A percentile compares a stretch with the other conserved stretches of the same genome.
phyloP scores from a whole-genome alignment of 2,329 filamentous ascomycete genomes.

The Neonectria coccinea region DNA sequence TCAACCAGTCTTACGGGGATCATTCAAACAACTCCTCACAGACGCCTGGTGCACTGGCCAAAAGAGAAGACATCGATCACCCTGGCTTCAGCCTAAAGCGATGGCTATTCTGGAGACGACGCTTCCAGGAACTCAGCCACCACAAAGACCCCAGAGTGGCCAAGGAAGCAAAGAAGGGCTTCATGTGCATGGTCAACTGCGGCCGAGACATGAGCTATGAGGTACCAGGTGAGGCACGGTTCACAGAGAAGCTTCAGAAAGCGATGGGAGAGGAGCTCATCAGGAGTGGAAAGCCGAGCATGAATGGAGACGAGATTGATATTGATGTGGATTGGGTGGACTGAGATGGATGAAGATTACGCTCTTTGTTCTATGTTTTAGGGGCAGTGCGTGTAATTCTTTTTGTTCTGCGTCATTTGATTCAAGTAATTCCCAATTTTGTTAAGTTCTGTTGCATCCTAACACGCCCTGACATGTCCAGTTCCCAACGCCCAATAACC shows the following conservation, averaged over 20 bases:
- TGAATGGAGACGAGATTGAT: not conserved
- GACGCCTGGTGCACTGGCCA: not conserved
- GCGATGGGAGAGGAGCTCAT: not conserved
- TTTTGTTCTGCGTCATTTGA: too few species aligned
- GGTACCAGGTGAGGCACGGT: not conserved
- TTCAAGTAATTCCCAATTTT: too few species aligned
- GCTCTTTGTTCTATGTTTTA: too few species aligned
- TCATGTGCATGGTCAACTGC: not conserved
- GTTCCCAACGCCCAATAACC: not conserved
- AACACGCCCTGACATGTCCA: too few species aligned
- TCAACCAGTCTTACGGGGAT: not conserved
- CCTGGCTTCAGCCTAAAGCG: not conserved
- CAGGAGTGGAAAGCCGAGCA: not conserved
- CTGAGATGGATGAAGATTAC: not conserved
- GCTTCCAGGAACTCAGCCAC: not conserved
- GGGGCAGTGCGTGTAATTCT: too few species aligned
- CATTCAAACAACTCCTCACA: rapidly evolving
- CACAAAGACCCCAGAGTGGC: not conserved
- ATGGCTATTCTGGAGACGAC: constrained; percentile 16
- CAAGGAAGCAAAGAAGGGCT: not conserved
- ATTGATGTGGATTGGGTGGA: not conserved
- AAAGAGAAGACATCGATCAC: not conserved
- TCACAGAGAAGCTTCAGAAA: not conserved
- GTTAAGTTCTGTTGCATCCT: too few species aligned
- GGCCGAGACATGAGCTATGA: not conserved